Evolutionary conservation across 2,329 filamentous ascomycete genomes (phyloP).

Genomic region (Microdochium nivale): DNA sequence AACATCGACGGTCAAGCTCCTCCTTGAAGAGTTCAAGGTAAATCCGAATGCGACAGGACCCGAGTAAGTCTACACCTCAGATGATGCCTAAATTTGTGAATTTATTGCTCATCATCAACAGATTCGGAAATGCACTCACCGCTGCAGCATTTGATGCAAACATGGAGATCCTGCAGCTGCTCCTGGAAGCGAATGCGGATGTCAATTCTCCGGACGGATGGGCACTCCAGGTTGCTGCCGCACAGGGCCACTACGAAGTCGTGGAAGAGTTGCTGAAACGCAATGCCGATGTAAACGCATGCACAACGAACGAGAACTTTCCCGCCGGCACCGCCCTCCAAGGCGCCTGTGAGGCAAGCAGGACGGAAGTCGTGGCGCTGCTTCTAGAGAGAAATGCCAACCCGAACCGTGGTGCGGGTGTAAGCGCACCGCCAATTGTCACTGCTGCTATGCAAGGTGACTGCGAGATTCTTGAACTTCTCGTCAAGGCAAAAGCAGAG

Average conservation of each 20-base stretch:
- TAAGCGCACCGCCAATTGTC: conserved; percentile 24
- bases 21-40: conserved; percentile 24
- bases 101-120: conserved; percentile 7
- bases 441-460: conserved; percentile 25
- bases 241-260: conserved; percentile 23
- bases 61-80: conserved; percentile 17
- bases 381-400: conserved; percentile 27
- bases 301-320: conserved; percentile 18
- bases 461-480: conserved; percentile 22
- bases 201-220: conserved; percentile 25
- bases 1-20: conserved; percentile 23
- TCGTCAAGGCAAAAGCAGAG: conserved; percentile 24
- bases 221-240: conserved; percentile 27
- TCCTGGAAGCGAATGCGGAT: conserved; percentile 23
- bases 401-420: conserved; percentile 25
- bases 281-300: conserved; percentile 25
- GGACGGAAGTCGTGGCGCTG: conserved; percentile 24
- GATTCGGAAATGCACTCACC: conserved; percentile 26
- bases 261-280: conserved; percentile 23
- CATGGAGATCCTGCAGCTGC: conserved; percentile 18
- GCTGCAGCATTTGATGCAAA: conserved; percentile 29
- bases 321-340: conserved; percentile 27
- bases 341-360: conserved; percentile 25
- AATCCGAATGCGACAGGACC: conserved; percentile 27
- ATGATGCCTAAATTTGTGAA: background rate